Base-by-base conservation (phyloP, 2,329 filamentous ascomycete species). In the Penicillium sp. region DNA sequence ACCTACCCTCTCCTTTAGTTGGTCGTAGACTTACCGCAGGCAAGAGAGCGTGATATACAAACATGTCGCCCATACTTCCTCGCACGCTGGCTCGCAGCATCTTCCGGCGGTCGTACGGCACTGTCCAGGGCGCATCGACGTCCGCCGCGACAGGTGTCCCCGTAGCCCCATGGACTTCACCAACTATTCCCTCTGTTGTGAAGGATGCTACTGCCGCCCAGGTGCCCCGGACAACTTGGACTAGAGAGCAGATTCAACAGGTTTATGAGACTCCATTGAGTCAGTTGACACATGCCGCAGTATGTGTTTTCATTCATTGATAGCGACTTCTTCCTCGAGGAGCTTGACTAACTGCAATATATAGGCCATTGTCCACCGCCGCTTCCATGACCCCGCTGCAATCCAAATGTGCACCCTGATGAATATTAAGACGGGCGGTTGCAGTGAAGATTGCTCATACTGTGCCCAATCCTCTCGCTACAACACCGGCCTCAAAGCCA, bases 381-480 rank as follows among this genome's bases (percentile, higher is more conserved):
- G 88, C 65, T 95, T 95, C 78, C 91, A 96, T 75, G 83, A 89
- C 67, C 89, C 91, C 6, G 81, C 86, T 47, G 86, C 90, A 26
- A 90, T 96, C 61, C 91, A 96, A 74, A 88, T 96, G 74, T 96
- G 91, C 78, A 96, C 91, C 0, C 80, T 96, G 58, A 95, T 96
- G 89, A 96, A 95, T 79, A 96, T 96, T 79, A 96, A 96, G 72
- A 95, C 90, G 8, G 91, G 91, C 55, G 91, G 91, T 48, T 96
- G 91, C 75, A 91, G 85, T 64, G 91, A 96, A 73, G 91, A 96
- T 74, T 96, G 91, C 77, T 90, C 88, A 23, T 96, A 96, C 83
- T 94, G 90, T 71, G 88, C 90, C 1, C 90, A 94, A 74, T 91
- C 89, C 2, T 90, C 88, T 8, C 86, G 89, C 38, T 88, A 94